Evolutionary conservation across 2,329 filamentous ascomycete genomes (phyloP).

Genomic region (Cytospora schulzeri): DNA sequence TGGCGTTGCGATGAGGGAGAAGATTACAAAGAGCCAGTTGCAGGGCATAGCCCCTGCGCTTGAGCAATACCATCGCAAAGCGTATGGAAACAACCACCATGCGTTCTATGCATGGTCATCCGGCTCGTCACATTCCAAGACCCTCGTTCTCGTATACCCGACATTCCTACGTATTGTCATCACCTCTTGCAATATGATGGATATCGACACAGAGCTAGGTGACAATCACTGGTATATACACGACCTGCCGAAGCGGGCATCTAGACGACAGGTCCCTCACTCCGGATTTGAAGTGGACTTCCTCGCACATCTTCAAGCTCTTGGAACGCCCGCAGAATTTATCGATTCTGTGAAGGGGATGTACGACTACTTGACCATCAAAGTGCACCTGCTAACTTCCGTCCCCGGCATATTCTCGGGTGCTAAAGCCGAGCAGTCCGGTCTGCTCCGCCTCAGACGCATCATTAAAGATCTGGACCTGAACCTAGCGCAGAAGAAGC

Average conservation of each 20-base stretch:
- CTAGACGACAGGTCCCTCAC: neutral
- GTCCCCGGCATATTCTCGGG: constrained; percentile 30
- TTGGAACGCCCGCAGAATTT: constrained; percentile 30
- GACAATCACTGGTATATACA: constrained; percentile 37
- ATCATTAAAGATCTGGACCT: constrained; percentile 27
- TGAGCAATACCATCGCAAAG: constrained; percentile 24
- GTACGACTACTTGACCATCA: constrained; percentile 32
- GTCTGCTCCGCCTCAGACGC: constrained; percentile 31
- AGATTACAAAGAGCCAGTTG: constrained; percentile 27
- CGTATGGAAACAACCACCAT: constrained; percentile 32
- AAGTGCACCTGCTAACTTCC: constrained; percentile 32
- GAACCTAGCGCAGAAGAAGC: constrained; percentile 22
- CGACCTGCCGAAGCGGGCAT: constrained; percentile 29
- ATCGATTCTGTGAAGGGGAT: constrained; percentile 30
- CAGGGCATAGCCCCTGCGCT: constrained; percentile 25
- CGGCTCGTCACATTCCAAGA: constrained; percentile 32
- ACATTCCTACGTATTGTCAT: constrained; percentile 33
- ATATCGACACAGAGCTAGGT: constrained; percentile 31
- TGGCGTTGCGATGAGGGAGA: constrained; percentile 27
- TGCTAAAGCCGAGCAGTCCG: constrained; percentile 30
- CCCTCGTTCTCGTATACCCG: constrained; percentile 32
- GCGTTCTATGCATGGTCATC: constrained; percentile 32
- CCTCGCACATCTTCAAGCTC: constrained; percentile 29
- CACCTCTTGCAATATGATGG: constrained; percentile 35
- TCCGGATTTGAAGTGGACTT: constrained; percentile 30